Conservation (phyloP, 148 eudicot genomes). For the Camellia sinensis region DNA sequence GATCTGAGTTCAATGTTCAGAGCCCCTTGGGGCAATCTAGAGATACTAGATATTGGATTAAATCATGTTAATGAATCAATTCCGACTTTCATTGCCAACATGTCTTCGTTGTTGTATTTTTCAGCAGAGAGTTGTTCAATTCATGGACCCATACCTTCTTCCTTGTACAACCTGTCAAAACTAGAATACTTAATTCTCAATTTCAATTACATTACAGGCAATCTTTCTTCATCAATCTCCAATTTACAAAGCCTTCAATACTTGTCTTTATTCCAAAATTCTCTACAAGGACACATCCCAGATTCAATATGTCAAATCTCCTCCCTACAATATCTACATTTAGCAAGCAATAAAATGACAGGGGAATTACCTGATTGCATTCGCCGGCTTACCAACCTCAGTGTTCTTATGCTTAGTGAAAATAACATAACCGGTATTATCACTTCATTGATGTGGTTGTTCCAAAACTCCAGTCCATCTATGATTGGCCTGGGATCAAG, state of each 20-base stretch:
- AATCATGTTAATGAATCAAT: not conserved
- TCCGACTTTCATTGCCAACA: not conserved
- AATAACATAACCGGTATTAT: not conserved
- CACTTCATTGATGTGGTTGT: not conserved
- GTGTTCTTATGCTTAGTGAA: not conserved
- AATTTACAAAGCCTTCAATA: not conserved
- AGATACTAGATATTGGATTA: not conserved
- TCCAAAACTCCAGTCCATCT: not conserved
- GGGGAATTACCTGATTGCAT: not conserved
- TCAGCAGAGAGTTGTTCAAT: not conserved
- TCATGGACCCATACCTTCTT: not conserved
- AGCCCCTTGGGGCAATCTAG: not conserved
- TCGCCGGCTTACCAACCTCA: not conserved
- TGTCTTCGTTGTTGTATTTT: not conserved
- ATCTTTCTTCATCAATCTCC: not conserved
- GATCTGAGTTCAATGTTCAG: not conserved
- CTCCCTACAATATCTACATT: not conserved
- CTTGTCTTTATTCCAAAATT: not conserved
- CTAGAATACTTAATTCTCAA: not conserved
- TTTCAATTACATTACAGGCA: not conserved
- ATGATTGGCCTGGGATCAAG: not conserved
- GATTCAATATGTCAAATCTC: conserved; percentile 1
- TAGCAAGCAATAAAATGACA: not conserved
- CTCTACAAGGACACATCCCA: not conserved
- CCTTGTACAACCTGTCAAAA: conserved; percentile 1